Evolutionary conservation across 2,329 filamentous ascomycete genomes (phyloP), one percentile per base, ranked within the genome.

Genomic region (Rutstroemia sp.): DNA sequence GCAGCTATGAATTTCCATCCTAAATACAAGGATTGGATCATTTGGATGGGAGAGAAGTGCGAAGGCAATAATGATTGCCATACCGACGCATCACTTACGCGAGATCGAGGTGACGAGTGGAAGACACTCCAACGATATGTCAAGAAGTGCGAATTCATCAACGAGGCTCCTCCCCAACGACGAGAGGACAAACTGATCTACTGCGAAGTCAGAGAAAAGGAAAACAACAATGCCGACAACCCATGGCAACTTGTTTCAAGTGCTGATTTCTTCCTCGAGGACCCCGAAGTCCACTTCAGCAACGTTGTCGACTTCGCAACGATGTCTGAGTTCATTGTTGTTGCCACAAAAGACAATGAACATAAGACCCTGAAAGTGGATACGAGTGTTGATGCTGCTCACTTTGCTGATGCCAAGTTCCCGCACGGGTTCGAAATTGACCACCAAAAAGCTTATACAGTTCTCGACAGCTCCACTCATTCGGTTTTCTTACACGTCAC

Each of bases 271-370:
- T 95, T 95, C 67, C 74, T 76, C 12, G 79, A 85, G 52, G 78
- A 83, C 60, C 79, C 85, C 64, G 75, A 76, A 14, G 75, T 82
- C 21, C 78, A 83, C 58, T 84, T 87, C 68, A 78, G 81, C 23
- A 80, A 92, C 58, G 87, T 96, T 44, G 83, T 87, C 64, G 86
- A 87, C 63, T 97, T 95, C 71, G 92, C 91, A 2, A 95, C 88
- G 5, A 97, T 96, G 92, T 86, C 88, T 41, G 94, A 99, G 70
- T 99, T 96, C 71, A 94, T 99, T 66, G 83, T 99, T 41, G 87
- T 96, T 50, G 92, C 92, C 1, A 85, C 86, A 5, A 80, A 79
- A 48, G 75, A 81, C 59, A 76, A 83, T 34, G 83, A 88, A 39
- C 77, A 82, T 55, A 77, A 85, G 41, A 87, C 82, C 2, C 75